A percentile compares a stretch with the other conserved stretches of the same genome.
These are phyloP conservation scores for Cicer cuneatum DNA, from an alignment of 306 rosid genomes.

Conservation along the genomic window DNA sequence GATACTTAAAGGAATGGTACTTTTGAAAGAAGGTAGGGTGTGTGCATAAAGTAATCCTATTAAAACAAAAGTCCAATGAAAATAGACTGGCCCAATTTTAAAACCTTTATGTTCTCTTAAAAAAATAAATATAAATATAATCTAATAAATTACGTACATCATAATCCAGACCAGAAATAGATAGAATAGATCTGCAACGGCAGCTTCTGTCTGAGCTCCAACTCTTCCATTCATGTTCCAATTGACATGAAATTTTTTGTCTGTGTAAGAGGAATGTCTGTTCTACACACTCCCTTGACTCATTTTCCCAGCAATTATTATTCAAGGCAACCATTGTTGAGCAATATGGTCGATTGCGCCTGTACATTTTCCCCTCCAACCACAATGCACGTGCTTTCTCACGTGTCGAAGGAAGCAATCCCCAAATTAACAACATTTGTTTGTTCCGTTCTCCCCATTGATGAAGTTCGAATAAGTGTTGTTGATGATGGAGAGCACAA, in stretches of 20 bases:
- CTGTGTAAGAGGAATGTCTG: conserved; percentile 63
- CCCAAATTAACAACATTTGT: conserved; percentile 43
- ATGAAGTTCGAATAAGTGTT: conserved; percentile 48
- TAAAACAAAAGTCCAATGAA: too few species aligned
- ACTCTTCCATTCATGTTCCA: too few species aligned
- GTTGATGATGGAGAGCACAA: conserved; percentile 36
- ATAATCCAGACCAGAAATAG: too few species aligned
- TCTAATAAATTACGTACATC: too few species aligned
- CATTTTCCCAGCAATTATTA: conserved; percentile 43
- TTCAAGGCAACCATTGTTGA: conserved; percentile 41
- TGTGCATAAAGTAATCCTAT: too few species aligned
- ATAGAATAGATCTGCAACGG: too few species aligned
- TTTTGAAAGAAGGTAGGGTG: too few species aligned
- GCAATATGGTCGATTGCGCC: conserved; percentile 48
- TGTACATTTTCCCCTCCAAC: conserved; percentile 38
- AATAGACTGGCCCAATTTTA: too few species aligned
- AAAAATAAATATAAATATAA: too few species aligned
- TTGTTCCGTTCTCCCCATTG: conserved; percentile 31
- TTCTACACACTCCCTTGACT: conserved; percentile 45
- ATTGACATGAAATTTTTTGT: conserved; percentile 32
- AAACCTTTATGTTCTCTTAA: too few species aligned
- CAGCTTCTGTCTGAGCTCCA: too few species aligned
- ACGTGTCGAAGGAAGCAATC: not conserved
- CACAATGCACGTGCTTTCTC: not conserved
- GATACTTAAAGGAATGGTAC: too few species aligned